Evolutionary conservation across 768 basidiomycete genomes (phyloP).

Genomic region (Paxillus ammoniavirescens): DNA sequence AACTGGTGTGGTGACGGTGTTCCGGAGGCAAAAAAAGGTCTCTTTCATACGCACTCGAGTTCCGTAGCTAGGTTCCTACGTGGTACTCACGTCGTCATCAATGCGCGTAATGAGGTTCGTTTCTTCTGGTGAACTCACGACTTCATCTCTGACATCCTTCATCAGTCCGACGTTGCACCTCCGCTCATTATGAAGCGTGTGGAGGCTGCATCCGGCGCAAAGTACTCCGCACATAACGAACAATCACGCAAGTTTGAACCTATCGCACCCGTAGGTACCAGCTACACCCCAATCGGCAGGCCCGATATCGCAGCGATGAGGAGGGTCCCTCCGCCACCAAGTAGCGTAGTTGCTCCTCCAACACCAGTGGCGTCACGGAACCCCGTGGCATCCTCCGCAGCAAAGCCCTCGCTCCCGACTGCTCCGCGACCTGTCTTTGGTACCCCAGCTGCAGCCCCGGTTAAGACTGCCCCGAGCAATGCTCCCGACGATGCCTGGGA

Average conservation of each 20-base stretch:
- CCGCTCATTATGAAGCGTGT: constrained; percentile 80
- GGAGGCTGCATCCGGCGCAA: constrained; percentile 87
- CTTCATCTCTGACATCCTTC: neutral
- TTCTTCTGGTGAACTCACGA: neutral
- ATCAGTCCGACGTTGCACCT: constrained; percentile 77
- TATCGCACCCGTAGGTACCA: constrained; percentile 79
- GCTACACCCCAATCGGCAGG: constrained; percentile 72
- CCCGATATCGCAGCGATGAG: constrained; percentile 65
- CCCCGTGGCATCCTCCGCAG: constrained; percentile 6
- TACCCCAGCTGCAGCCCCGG: constrained; percentile 40
- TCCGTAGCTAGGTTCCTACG: constrained; percentile 79
- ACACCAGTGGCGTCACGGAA: constrained; percentile 13
- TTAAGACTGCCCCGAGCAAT: constrained; percentile 38
- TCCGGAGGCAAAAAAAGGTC: constrained; percentile 86
- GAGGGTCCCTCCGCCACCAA: constrained; percentile 39
- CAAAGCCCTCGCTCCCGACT: constrained; percentile 36
- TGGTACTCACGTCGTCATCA: constrained; percentile 84
- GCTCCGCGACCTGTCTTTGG: constrained; percentile 50
- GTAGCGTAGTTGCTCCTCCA: constrained; percentile 31
- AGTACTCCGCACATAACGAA: constrained; percentile 84
- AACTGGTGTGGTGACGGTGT: constrained; percentile 99
- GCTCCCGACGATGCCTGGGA: constrained; percentile 61
- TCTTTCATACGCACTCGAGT: constrained; percentile 85
- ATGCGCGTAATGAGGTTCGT: constrained; percentile 80
- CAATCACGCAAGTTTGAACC: constrained; percentile 69